Base-by-base conservation (phyloP, 805 yeast genomes). In the Yarrowia sp. region DNA sequence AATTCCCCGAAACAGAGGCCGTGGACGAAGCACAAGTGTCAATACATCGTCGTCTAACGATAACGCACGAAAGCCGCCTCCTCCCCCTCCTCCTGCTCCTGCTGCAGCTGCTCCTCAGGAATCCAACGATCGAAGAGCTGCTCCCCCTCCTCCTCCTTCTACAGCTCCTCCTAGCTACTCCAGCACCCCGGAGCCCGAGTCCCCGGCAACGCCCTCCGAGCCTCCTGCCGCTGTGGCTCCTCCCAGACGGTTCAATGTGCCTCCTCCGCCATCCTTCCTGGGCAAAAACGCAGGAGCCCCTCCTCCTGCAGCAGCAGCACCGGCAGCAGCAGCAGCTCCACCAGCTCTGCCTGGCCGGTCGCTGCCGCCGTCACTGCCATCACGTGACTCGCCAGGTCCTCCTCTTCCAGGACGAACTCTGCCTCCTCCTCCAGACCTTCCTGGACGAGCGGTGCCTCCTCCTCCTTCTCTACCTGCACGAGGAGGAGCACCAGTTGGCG, bases 1-100 rank as follows among this genome's bases (percentile, higher is more conserved):
- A 14, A 78, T 90, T 61, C 96, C 95, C 4, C 80, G 93, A 68
- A 82, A 80, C 42, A 71, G 67, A 61, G 74, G 72, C 74, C 31
- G 67, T 67, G 60, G 67, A 15, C 53, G 67, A 66, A 44, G 50
- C 35, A 36, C 58, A 22, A 51, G 58, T 10, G 14, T 11, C 31
- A 11, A 35, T 11, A 43, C 51, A 74, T 66, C 74, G 70, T 38
- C 47, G 9, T 36, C 65, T 41, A 69, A 64, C 22, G 73, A 67
- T 1, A 72, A 72, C 8, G 73, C 73, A 32, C 70, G 74, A 15
- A 47, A 51, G 33, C 65, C 67, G 0, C 65, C 60, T 1, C 64
- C 66, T 5, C 65, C 67, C 7, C 53, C 69, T 44, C 67, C 64
- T 5, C 64, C 66, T 1, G 64, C 67, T 28, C 38, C 63, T 22